Percentiles rank a stretch among this genome's conserved stretches.
Conservation (phyloP, 2,329 filamentous ascomycete species). For the Aureobasidium sp. region DNA sequence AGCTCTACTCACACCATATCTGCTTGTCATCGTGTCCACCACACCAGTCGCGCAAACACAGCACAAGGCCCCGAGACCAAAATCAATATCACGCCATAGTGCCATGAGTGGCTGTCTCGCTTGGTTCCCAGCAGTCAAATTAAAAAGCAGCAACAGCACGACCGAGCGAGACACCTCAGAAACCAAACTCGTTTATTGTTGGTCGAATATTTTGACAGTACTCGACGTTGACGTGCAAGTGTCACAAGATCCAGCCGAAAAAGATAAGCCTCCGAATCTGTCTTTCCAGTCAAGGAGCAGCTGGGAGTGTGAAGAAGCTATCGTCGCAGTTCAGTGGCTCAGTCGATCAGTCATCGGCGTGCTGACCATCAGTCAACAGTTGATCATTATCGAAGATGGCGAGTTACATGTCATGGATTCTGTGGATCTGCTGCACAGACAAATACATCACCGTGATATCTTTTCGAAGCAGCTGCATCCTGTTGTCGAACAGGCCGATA, state of each 20-base stretch:
- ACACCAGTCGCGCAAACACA: conserved; percentile 95
- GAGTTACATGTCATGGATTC: conserved; percentile 87
- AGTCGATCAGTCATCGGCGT: conserved; percentile 87
- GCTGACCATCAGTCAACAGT: conserved; percentile 85
- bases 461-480: conserved; percentile 81
- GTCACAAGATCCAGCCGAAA: conserved; percentile 50
- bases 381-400: conserved; percentile 86
- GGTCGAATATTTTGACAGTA: conserved; percentile 95
- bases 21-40: conserved; percentile 93
- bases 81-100: conserved; percentile 82
- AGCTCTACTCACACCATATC: conserved; percentile 89
- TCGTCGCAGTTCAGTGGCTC: conserved; percentile 94
- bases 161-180: conserved; percentile 53
- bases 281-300: conserved; percentile 75
- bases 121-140: conserved; percentile 93
- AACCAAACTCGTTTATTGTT: conserved; percentile 91
- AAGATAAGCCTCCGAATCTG: conserved; percentile 69
- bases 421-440: conserved; percentile 83
- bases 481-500: conserved; percentile 81
- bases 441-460: conserved; percentile 84
- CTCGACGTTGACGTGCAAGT: conserved; percentile 75
- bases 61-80: conserved; percentile 84
- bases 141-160: conserved; percentile 64
- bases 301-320: conserved; percentile 91
- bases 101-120: conserved; percentile 89